Base-by-base conservation (phyloP, 2,329 filamentous ascomycete species). In the Dothistroma septosporum region DNA sequence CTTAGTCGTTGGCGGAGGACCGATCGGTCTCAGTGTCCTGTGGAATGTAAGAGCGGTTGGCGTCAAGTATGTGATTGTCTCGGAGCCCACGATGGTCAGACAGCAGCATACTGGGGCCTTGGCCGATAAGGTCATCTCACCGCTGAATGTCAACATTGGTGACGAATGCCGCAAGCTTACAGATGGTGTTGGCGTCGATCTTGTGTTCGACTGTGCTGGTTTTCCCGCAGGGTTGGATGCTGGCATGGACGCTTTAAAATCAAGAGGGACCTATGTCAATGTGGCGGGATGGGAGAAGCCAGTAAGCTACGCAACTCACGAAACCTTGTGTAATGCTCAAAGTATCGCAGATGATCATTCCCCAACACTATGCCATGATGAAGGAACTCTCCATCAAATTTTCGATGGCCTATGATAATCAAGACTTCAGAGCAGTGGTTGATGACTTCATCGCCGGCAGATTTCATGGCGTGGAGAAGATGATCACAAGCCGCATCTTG, bases 191-290 rank as follows among this genome's bases (percentile, higher is more conserved):
- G 66, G 66, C 19, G 61, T 66, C 35, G 63, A 66, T 53, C 52
- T 66, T 9, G 63, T 64, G 11, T 66, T 68, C 52, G 66, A 68
- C 57, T 64, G 62, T 49, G 64, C 64, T 24, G 62, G 64, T 1
- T 54, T 64, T n/a, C 48, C 57, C 21, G 55, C 57, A 8, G 62
- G 59, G 10, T 33, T 65, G 24, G 35, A 61, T 24, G 60, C 63
- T 32, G 64, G 59, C 1, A 61, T 66, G 37, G 63, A 66, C 53
- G 64, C 66, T 10, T 19, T 66, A 41, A 48, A 59, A 5, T 48
- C 57, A 5, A 57, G 55, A 21, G 64, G 64, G 2, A 57, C 55
- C 9, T 65, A 65, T 31, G 61, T 66, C n/a, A 68, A 62, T 48
- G 60, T 66, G 19, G 66, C 66, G 11, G 64, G 50, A 12, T 64